Evolutionary conservation across 176 grass and related monocot species (phyloP).

Genomic region (bread wheat (Triticum aestivum)): IWGSC_CS_RefSeq_v2.1 NC_057809.1:587440381-587440880

Average conservation of each 20-base stretch:
- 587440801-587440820: no score
- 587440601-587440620: conserved; percentile 26
- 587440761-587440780: no score
- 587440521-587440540: neutral
- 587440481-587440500: conserved; percentile 43
- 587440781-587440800: no score
- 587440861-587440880: no score
- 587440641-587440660: neutral
- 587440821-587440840: no score
- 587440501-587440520: conserved; percentile 19
- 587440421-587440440: conserved; percentile 36
- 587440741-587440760: no score
- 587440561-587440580: conserved; percentile 36
- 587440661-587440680: no score
- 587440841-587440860: no score
- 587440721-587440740: no score
- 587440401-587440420: neutral
- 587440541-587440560: fast-evolving
- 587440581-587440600: conserved; percentile 39
- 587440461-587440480: conserved; percentile 37
- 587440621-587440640: conserved; percentile 53
- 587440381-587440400: no score
- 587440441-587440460: conserved; percentile 39
- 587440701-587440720: no score
- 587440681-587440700: no score